Evolutionary conservation across 495 filamentous ascomycete genomes (phyloP).

Genomic region (Xylaria sp.): DNA sequence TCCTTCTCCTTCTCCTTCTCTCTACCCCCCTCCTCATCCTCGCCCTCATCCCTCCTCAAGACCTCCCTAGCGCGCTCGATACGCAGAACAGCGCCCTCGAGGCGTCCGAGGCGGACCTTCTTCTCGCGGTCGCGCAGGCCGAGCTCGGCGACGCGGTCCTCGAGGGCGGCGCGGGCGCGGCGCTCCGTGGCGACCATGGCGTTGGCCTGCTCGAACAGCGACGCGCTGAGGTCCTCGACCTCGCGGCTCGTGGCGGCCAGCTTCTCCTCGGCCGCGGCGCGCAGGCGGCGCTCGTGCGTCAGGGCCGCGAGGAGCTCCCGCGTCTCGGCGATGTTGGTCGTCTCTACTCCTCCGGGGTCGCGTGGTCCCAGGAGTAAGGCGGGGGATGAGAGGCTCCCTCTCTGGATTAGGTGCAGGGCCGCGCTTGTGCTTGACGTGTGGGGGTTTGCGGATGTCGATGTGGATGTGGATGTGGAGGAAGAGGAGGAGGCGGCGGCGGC

Average conservation of each 20-base stretch:
- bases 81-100: slow-evolving; percentile 81
- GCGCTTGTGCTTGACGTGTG: background rate
- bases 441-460: slow-evolving; percentile 19
- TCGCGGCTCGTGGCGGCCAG: slow-evolving; percentile 75
- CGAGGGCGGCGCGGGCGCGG: slow-evolving; percentile 76
- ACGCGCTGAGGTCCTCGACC: slow-evolving; percentile 86
- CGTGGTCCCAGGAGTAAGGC: slow-evolving; percentile 23
- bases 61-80: slow-evolving; percentile 75
- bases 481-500: slow-evolving; percentile 35
- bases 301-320: slow-evolving; percentile 73
- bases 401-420: slow-evolving; percentile 13
- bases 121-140: slow-evolving; percentile 76
- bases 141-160: slow-evolving; percentile 73
- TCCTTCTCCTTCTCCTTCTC: slow-evolving; percentile 28
- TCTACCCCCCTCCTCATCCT: slow-evolving; percentile 33
- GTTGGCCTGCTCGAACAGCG: slow-evolving; percentile 92
- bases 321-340: background rate
- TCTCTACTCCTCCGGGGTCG: slow-evolving; percentile 29
- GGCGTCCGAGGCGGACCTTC: slow-evolving; percentile 68
- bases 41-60: slow-evolving; percentile 51
- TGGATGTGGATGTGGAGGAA: slow-evolving; percentile 35
- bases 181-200: slow-evolving; percentile 96
- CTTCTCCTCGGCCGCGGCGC: slow-evolving; percentile 75
- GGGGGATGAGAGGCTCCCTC: slow-evolving; percentile 32
- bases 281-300: slow-evolving; percentile 71